Conservation (phyloP, 306 rosid genomes). For the Medicago lupulina region DNA sequence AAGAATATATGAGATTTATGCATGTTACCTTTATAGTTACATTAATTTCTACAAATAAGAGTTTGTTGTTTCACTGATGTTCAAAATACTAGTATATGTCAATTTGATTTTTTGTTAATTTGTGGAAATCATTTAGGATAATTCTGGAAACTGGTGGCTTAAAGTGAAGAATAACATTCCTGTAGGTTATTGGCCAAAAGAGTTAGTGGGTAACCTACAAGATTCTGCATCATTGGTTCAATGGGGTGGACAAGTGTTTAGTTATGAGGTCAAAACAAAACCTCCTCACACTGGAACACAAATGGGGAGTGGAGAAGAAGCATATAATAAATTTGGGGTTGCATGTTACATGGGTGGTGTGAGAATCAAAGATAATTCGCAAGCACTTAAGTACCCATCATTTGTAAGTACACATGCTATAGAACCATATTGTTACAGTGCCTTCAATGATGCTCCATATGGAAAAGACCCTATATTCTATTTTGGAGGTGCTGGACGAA, state of each 20-base stretch:
- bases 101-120: neutral
- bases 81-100: too few species aligned
- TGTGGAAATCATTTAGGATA: constrained; percentile 44
- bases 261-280: constrained; percentile 41
- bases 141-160: constrained; percentile 70
- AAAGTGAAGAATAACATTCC: neutral
- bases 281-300: constrained; percentile 64
- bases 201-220: constrained; percentile 35
- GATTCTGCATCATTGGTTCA: constrained; percentile 55
- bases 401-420: constrained; percentile 26
- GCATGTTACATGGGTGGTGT: constrained; percentile 51
- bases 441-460: constrained; percentile 22
- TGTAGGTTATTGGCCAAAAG: constrained; percentile 62
- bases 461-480: constrained; percentile 51
- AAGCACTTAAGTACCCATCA: constrained; percentile 53
- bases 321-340: neutral
- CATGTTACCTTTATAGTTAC: too few species aligned
- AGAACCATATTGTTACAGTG: constrained; percentile 55
- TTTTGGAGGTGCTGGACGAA: constrained; percentile 68
- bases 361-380: constrained; percentile 58
- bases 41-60: too few species aligned
- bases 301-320: constrained; percentile 71
- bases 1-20: too few species aligned
- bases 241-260: constrained; percentile 80
- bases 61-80: too few species aligned